Evolutionary conservation across 2,329 filamentous ascomycete species (phyloP), one percentile per base, ranked within the genome.

Genomic region (Lasiodiplodia gonubiensis): DNA sequence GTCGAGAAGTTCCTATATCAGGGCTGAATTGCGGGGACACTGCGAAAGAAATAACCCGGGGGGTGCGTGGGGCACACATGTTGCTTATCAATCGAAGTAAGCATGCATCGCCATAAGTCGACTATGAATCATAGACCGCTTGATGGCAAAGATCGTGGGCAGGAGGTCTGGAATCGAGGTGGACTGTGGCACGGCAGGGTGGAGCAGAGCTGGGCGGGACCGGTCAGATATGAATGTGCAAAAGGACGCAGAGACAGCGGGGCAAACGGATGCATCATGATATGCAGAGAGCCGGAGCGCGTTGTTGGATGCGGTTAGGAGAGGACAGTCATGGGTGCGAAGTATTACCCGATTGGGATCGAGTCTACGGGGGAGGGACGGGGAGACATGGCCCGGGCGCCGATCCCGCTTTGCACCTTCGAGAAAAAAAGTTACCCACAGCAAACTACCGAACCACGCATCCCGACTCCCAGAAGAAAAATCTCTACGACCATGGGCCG

Each of bases 401-500:
- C 30, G 16, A 7, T n/a, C 18, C 4, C 35, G 16, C 55, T 21
- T 8, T 14, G 18, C 21, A 33, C 21, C 54, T 33, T 33, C 30
- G 30, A 33, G 39, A 42, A 42, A 42, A 42, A 42, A 42, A 18
- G 37, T 25, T 33, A 35, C 35, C 30, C 30, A 33, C 30, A 33
- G 10, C 30, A 33, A 33, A 33, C 30, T 33, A 14, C 54, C 30
- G 23, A 21, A 42, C 54, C 27, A 59, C 54, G 21, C 48, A 3
- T 23, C 48, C 48, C 10, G 8, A 12, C 27, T 35, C 16, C 12
- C 14, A 3, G 14, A 33, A 48, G 25, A 46, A 59, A 59, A 59
- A 30, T 6, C 57, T n/a, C 23, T 16, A 30, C 23, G 48, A 68
- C 49, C 51, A 94, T 94, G 91, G 88, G 84, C 30, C 89, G 89